Base-by-base conservation (phyloP, 2,329 filamentous ascomycete genomes). In the Trichoderma breve region DNA sequence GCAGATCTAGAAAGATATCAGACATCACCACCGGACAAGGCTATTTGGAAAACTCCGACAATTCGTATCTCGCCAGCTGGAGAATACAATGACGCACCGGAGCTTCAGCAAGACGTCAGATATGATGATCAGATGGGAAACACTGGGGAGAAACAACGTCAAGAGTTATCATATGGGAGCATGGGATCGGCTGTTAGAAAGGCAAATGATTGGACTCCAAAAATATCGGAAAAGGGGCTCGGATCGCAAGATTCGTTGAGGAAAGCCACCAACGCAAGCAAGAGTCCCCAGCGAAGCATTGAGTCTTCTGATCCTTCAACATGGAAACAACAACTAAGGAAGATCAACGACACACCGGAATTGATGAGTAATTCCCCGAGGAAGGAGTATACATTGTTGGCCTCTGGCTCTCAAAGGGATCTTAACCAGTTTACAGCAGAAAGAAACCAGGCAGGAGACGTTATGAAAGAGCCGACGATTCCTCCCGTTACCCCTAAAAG, bases 261-360 rank as follows among this genome's bases (percentile, higher is more conserved):
- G 28, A 69, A 55, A 34, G 28, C 18, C 3, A 32, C 9, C 3
- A 60, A n/a, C 4, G 9, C 24, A 47, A 12, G 60, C 8, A 58
- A 70, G 24, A 47, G 51, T 21, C 30, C 57, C 8, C 47, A 55
- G 26, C 55, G 14, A 43, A 60, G 43, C 4, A 57, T 53, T 6
- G 63, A 68, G 21, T 55, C 61, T 7, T 57, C 62, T 2, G 69
- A 68, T 26, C 7, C 62, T n/a, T 71, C 72, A 58, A 34, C 39
- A 5, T 71, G 68, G 72, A 73, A 63, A 53, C 68, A 62, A 47
- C 72, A 62, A 47, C 28, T 71, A 34, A 62, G 51, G 28, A 67
- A 63, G 26, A 21, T 63, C 14, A n/a, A 51, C 1, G 39, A 28
- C 18, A 43, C 34, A 3, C 36, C 53, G n/a, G 7, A 14, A 53